Evolutionary conservation across 2,329 filamentous ascomycete species (phyloP).

Genomic region (Ascochyta pisi): DNA sequence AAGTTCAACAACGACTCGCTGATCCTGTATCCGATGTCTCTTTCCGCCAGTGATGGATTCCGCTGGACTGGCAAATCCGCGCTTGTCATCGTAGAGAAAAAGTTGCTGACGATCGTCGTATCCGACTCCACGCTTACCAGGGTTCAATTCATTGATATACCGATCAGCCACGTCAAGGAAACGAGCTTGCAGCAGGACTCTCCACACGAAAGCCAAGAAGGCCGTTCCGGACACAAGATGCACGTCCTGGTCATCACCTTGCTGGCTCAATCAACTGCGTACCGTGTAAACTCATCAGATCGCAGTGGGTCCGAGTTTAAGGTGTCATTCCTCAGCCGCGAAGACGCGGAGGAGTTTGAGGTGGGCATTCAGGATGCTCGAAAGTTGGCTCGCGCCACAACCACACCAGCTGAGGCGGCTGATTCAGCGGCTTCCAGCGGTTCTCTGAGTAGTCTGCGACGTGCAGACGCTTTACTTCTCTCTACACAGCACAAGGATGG

Average conservation of each 20-base stretch:
- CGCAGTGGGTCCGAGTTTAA: constrained; percentile 27
- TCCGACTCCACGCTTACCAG: constrained; percentile 23
- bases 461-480: neutral
- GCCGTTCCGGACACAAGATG: constrained; percentile 15
- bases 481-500: neutral
- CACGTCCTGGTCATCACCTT: neutral
- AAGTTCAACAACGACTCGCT: constrained; percentile 17
- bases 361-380: constrained; percentile 1
- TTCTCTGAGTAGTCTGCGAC: neutral
- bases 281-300: constrained; percentile 30
- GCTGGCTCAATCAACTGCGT: constrained; percentile 24
- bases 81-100: constrained; percentile 26
- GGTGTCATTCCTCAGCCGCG: constrained; percentile 26
- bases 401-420: neutral
- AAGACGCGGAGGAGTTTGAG: constrained; percentile 32
- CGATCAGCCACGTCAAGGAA: constrained; percentile 29
- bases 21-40: constrained; percentile 31
- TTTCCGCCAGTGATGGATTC: constrained; percentile 32
- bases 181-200: constrained; percentile 11
- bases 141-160: constrained; percentile 39
- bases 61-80: constrained; percentile 27
- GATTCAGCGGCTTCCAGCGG: neutral
- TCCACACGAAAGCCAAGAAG: constrained; percentile 14
- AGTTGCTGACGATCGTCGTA: constrained; percentile 31
- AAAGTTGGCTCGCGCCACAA: neutral